Evolutionary conservation across 2,329 filamentous ascomycete genomes (phyloP).

Genomic region (Fusarium temperatum): DNA sequence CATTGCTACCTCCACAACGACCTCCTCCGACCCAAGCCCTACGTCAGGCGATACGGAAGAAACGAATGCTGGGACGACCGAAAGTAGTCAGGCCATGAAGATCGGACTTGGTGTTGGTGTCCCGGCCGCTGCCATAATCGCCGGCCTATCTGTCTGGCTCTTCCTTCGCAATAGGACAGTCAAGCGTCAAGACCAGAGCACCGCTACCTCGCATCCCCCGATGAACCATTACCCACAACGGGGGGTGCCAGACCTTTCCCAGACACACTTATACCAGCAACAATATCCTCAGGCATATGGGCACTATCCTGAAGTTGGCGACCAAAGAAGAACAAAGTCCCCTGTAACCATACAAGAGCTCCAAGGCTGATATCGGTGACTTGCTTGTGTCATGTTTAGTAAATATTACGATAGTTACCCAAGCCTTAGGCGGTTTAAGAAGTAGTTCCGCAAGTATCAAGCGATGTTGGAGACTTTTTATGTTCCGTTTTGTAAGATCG

Average conservation of each 20-base stretch:
- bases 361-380: background rate
- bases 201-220: background rate
- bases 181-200: background rate
- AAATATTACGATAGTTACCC: no score
- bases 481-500: background rate
- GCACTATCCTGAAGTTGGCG: background rate
- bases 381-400: background rate
- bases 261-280: background rate
- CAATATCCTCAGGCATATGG: background rate
- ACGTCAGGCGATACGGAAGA: background rate
- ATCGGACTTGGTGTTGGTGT: conserved; percentile 23
- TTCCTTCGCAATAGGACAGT: background rate
- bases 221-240: background rate
- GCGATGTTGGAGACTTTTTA: background rate
- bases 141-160: background rate
- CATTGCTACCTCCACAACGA: background rate
- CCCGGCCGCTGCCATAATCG: background rate
- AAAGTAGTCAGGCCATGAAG: background rate
- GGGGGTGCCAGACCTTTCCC: background rate
- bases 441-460: background rate
- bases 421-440: background rate
- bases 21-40: background rate
- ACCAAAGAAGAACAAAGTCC: background rate
- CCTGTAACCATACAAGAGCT: background rate
- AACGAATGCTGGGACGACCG: background rate